Evolutionary conservation across 2,329 filamentous ascomycete genomes (phyloP), one percentile per base, ranked within the genome.

Genomic region (Microdochium trichocladiopsis): DNA sequence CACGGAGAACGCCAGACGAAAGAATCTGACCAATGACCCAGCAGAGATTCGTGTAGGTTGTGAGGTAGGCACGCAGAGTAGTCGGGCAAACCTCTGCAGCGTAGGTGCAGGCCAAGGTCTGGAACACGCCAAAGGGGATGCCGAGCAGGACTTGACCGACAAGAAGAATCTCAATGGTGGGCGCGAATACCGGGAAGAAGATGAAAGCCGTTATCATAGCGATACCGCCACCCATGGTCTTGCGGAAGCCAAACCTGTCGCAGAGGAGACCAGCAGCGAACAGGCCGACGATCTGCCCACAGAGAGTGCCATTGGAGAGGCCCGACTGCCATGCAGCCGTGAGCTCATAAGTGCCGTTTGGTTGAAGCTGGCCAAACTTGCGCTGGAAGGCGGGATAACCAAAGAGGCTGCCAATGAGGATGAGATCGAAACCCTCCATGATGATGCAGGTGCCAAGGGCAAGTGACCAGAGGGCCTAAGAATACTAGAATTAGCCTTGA

Each of bases 11-110:
- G 0, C 66, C 67, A 2, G 66, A 63, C 4, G 64, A 62, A 23
- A 71, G 59, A 25, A 74, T 55, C 53, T 72, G 68, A 8, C 71
- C 72, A n/a, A 72, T 64, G 6, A 67, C 65, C 65, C 69, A 74
- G 52, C 71, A 74, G 50, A 74, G 59, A 52, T 74, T 74, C 22
- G 52, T 50, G 45, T 69, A 70, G 0, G 62, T 63, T 1, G 68
- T 70, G 4, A 73, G 59, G 43, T 71, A 71, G 6, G 61, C 50
- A 10, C 70, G 63, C 4, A 73, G 61, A 1, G 68, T 66, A 1
- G 72, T 61, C 54, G 71, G 63, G 49, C 57, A 61, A 21, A 63
- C 57, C 31, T 73, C 71, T 2, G 70, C 66, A 1, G 70, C 70
- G 52, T 74, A 73, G 1, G 69, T 64, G 0, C 65, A 62, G 0